Evolutionary conservation across 2,329 filamentous ascomycete genomes (phyloP).

Genomic region (Neofusicoccum cordaticola): DNA sequence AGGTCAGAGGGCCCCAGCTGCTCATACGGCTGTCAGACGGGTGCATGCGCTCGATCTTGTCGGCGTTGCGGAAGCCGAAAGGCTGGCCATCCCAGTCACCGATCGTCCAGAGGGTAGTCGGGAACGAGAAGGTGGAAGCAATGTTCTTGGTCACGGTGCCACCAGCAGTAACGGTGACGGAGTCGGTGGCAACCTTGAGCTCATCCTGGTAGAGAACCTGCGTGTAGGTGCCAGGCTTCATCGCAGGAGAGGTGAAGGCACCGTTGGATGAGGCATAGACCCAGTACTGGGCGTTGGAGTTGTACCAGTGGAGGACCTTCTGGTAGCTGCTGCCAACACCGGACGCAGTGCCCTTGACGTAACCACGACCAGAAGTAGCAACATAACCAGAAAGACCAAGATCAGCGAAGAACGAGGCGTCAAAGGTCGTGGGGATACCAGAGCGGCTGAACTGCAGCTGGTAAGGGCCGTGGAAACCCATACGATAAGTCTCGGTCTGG

Average conservation of each 20-base stretch:
- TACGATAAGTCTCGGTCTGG: constrained; percentile 60
- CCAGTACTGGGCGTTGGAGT: constrained; percentile 62
- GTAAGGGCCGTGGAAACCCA: constrained; percentile 66
- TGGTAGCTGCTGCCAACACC: constrained; percentile 52
- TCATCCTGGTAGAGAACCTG: constrained; percentile 64
- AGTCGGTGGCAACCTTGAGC: constrained; percentile 43
- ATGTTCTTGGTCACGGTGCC: constrained; percentile 51
- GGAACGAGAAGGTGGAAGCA: constrained; percentile 47
- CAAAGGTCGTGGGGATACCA: constrained; percentile 50
- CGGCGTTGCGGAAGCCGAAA: constrained; percentile 63
- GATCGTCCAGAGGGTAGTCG: constrained; percentile 58
- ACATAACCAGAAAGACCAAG: constrained; percentile 60
- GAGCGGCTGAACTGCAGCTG: constrained; percentile 59
- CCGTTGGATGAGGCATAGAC: constrained; percentile 54
- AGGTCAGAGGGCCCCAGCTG: constrained; percentile 59
- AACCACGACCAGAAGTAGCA: constrained; percentile 54
- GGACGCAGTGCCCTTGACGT: constrained; percentile 59
- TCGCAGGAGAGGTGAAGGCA: constrained; percentile 61
- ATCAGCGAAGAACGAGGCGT: constrained; percentile 59
- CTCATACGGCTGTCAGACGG: constrained; percentile 64
- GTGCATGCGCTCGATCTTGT: constrained; percentile 67
- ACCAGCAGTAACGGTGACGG: constrained; percentile 57
- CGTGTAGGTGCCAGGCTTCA: constrained; percentile 68
- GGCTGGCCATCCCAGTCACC: constrained; percentile 63
- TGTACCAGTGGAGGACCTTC: constrained; percentile 61